Conservation (phyloP, 176 grass and related monocot genomes). For the Cenchrus americanus region DNA sequence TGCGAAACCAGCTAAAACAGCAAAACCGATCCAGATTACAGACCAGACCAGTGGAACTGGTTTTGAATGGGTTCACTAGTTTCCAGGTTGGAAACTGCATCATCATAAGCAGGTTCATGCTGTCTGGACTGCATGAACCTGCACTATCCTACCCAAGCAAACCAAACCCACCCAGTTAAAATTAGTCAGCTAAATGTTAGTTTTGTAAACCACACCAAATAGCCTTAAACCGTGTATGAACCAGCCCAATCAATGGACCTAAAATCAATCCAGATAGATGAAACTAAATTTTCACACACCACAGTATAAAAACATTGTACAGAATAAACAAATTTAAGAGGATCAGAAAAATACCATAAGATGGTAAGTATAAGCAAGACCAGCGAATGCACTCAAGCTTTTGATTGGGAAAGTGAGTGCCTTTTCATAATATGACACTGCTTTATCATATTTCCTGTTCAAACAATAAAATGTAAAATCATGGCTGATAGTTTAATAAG, state of each 20-base stretch:
- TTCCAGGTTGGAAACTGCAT: too few relatives aligned
- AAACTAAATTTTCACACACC: neutral
- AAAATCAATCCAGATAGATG: conserved; percentile 18
- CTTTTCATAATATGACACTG: conserved; percentile 90
- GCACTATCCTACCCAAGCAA: neutral
- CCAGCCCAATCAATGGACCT: neutral
- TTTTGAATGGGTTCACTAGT: too few relatives aligned
- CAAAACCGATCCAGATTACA: too few relatives aligned
- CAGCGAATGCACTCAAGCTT: conserved; percentile 83
- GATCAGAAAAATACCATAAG: conserved; percentile 69
- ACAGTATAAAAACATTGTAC: conserved; percentile 15
- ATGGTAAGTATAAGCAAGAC: conserved; percentile 90
- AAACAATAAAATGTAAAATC: conserved; percentile 35
- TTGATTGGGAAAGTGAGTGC: conserved; percentile 86
- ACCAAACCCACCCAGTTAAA: neutral
- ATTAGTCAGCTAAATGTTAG: neutral
- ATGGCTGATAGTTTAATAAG: conserved; percentile 20
- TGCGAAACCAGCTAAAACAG: too few relatives aligned
- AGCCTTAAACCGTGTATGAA: neutral
- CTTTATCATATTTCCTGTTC: conserved; percentile 84
- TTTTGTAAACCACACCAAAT: neutral
- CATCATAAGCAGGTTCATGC: too few relatives aligned
- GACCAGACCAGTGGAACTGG: too few relatives aligned
- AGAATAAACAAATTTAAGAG: conserved; percentile 23
- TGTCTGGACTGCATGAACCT: too few relatives aligned